phyloP scores from a whole-genome alignment of 2,329 filamentous ascomycete species.

The Tolypocladium album region DNA sequence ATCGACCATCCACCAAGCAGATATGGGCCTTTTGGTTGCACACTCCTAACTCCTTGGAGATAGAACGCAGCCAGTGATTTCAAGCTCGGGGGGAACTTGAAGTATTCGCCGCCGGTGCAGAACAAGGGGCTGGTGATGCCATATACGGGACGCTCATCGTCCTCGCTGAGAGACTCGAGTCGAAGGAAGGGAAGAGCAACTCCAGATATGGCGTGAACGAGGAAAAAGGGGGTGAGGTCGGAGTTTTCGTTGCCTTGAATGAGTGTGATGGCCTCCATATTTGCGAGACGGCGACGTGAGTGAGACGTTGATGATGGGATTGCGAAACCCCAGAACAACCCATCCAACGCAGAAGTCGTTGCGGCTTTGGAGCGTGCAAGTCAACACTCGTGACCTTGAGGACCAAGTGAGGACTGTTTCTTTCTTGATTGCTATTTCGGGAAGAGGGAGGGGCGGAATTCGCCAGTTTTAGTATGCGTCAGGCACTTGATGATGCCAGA shows the following conservation, averaged over 20 bases:
- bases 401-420: neutral
- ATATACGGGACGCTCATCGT: conserved; percentile 10
- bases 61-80: conserved; percentile 10
- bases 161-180: conserved; percentile 9
- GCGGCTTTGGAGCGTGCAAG: neutral
- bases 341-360: neutral
- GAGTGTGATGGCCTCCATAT: conserved; percentile 11
- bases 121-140: conserved; percentile 12
- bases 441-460: neutral
- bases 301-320: neutral
- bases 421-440: neutral
- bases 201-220: conserved; percentile 12
- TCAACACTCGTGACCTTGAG: neutral
- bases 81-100: conserved; percentile 9
- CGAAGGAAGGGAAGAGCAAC: conserved; percentile 11
- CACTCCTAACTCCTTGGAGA: conserved; percentile 6
- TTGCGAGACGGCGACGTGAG: neutral
- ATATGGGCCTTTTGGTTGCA: conserved; percentile 13
- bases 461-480: neutral
- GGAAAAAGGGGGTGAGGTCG: conserved; percentile 9
- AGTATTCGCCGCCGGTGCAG: conserved; percentile 6
- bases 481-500: neutral
- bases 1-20: conserved; percentile 14
- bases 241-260: conserved; percentile 11
- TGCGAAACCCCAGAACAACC: neutral